phyloP scores from a whole-genome alignment of 306 rosid genomes.

The Vicia sativa region DNA sequence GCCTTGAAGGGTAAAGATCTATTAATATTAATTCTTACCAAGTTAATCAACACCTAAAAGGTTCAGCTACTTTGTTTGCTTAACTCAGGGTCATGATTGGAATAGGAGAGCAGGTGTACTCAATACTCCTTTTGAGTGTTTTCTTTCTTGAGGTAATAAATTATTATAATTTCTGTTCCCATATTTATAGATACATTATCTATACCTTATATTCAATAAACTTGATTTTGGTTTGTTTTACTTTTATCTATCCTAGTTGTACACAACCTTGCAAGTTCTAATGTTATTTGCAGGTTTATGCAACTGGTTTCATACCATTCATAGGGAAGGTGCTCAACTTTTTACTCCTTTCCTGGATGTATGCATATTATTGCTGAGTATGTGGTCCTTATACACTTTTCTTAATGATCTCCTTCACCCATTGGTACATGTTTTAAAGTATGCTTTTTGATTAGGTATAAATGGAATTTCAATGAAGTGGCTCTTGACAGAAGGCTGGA shows the following conservation, averaged over 20 bases:
- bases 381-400: conserved; percentile 43
- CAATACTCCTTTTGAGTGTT: conserved; percentile 66
- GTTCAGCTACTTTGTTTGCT: conserved; percentile 34
- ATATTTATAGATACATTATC: conserved; percentile 16
- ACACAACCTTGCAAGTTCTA: conserved; percentile 33
- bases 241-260: conserved; percentile 17
- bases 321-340: conserved; percentile 79
- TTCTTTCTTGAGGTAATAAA: conserved; percentile 84
- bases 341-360: conserved; percentile 91
- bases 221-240: conserved; percentile 5
- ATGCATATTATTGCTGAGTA: conserved; percentile 99
- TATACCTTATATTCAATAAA: conserved; percentile 33
- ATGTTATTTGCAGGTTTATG: conserved; percentile 64
- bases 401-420: conserved; percentile 30
- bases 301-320: conserved; percentile 80
- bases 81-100: conserved; percentile 76
- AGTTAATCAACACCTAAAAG: conserved; percentile 31
- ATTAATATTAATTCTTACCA: conserved; percentile 5
- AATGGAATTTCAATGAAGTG: conserved; percentile 87
- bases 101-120: conserved; percentile 78
- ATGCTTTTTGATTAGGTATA: conserved; percentile 62
- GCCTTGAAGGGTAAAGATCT: conserved; percentile 75
- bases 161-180: conserved; percentile 23
- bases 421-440: conserved; percentile 31
- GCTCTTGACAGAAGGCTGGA: conserved; percentile 76